Base-by-base conservation (phyloP, 768 basidiomycete genomes). In the Tylopilus sp. region DNA sequence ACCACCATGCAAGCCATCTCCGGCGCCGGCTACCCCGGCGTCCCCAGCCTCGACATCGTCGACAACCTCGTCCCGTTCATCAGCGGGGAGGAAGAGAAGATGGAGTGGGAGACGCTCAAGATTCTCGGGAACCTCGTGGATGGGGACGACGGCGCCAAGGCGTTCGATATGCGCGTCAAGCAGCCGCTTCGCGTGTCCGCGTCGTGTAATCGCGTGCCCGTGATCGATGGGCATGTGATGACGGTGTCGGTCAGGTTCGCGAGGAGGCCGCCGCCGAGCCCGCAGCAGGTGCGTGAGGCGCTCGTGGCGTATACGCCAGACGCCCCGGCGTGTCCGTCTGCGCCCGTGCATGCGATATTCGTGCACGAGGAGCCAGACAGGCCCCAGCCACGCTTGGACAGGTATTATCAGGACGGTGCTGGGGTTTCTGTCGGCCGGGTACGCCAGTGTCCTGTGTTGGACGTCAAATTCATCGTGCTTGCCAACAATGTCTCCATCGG, bases 1-100 rank as follows among this genome's bases (percentile, higher is more conserved):
- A 97, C 93, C 7, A 99, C 97, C 6, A 85, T 98, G 80, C 97
- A 99, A 71, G 97, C 97, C 55, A 94, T 98, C 71, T 95, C 92
- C 0, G 97, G 97, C 33, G 95, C 83, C 0, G 97, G 97, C n/a
- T 99, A 98, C 74, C 97, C 97, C 2, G 97, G 96, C 47, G 85
- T 98, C 1, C 72, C 92, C 13, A 78, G 80, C 38, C 78, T 99
- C 52, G 97, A 98, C 71, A 91, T 98, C 69, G 63, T 97, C 59
- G 97, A 98, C 74, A 98, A 98, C 75, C 78, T 99, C 67, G 86
- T 99, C 2, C 97, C 97, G 6, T 86, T 90, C 72, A 98, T 99
- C 69, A 72, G 81, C 17, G 92, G 95, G 45, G 96, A 98, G 66
- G 90, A 93, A 63, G 97, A 98, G 67, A 99, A 98, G 70, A 93